Conservation (phyloP, 345 rosid genomes). For the Hirschfeldia incana region DNA sequence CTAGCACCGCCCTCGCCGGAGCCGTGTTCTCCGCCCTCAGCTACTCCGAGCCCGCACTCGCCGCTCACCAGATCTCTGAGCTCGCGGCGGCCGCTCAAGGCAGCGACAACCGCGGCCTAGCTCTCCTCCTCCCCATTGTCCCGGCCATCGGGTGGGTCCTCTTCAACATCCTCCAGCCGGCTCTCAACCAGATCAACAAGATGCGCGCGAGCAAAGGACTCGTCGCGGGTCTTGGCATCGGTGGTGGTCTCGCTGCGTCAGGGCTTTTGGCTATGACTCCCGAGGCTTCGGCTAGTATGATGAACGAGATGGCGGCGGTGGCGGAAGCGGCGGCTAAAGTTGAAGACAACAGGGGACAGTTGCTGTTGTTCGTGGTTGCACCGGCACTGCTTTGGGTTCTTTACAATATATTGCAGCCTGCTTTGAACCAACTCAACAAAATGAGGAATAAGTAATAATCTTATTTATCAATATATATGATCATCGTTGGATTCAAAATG, state of each 20-base stretch:
- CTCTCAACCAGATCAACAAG: constrained; percentile 78
- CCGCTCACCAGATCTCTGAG: constrained; percentile 80
- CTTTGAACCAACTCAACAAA: constrained; percentile 86
- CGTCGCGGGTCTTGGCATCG: constrained; percentile 69
- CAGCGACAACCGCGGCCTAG: constrained; percentile 84
- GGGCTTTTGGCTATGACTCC: constrained; percentile 51
- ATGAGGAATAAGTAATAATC: constrained; percentile 62
- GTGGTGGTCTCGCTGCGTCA: constrained; percentile 65
- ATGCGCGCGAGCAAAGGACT: constrained; percentile 73
- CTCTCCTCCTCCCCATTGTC: constrained; percentile 75
- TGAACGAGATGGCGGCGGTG: constrained; percentile 22
- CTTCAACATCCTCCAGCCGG: constrained; percentile 91
- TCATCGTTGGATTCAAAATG: constrained; percentile 29
- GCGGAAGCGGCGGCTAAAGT: constrained; percentile 45
- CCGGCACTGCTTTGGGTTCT: constrained; percentile 95
- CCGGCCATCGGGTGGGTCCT: constrained; percentile 95
- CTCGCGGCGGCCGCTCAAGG: constrained; percentile 53
- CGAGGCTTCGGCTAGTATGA: constrained; percentile 35
- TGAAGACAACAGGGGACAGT: constrained; percentile 76
- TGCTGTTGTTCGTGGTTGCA: constrained; percentile 74
- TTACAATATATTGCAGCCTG: constrained; percentile 91
- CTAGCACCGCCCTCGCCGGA: constrained; percentile 67
- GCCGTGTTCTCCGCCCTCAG: constrained; percentile 75
- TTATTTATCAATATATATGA: not conserved
- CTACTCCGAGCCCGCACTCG: constrained; percentile 71